Percentiles rank a stretch among this genome's conserved stretches.
These are phyloP conservation scores for Bipolaris gigantea DNA, from an alignment of 2,329 filamentous ascomycete species.

Conservation along the genomic window DNA sequence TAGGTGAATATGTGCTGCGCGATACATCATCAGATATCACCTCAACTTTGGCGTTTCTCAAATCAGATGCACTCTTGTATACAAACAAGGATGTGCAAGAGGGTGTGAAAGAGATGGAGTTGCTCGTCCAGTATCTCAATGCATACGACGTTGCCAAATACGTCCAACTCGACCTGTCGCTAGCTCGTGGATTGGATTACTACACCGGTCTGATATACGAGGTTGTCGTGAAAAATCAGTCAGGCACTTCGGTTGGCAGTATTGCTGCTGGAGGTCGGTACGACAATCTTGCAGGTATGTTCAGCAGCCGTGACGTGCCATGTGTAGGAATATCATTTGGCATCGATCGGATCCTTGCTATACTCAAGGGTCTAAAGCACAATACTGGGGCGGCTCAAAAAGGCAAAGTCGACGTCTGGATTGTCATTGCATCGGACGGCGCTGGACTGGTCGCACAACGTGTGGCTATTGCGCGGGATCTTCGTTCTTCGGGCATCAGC, in stretches of 20 bases:
- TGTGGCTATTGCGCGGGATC: slow-evolving; percentile 69
- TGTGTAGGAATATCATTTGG: slow-evolving; percentile 86
- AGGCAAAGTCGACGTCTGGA: slow-evolving; percentile 69
- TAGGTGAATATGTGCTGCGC: slow-evolving; percentile 76
- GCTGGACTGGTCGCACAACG: slow-evolving; percentile 78
- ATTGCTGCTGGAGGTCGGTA: slow-evolving; percentile 67
- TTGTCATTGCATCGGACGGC: slow-evolving; percentile 79
- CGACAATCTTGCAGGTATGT: slow-evolving; percentile 88
- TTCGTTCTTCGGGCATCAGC: slow-evolving; percentile 85
- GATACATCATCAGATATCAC: slow-evolving; percentile 64
- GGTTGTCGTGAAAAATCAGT: slow-evolving; percentile 61
- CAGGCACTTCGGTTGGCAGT: slow-evolving; percentile 29
- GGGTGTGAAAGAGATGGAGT: slow-evolving; percentile 74
- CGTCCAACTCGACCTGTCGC: slow-evolving; percentile 80
- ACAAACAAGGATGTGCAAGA: slow-evolving; percentile 74
- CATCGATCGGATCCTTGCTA: slow-evolving; percentile 86
- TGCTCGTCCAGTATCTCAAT: slow-evolving; percentile 78
- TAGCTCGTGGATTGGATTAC: slow-evolving; percentile 83
- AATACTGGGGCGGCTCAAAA: slow-evolving; percentile 65
- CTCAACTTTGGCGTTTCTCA: slow-evolving; percentile 51
- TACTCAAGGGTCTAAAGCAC: slow-evolving; percentile 74
- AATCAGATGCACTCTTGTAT: slow-evolving; percentile 64
- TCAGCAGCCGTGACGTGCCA: slow-evolving; percentile 80
- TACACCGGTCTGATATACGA: slow-evolving; percentile 88
- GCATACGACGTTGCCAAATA: slow-evolving; percentile 69